Percentiles rank a stretch among this genome's conserved stretches.
phyloP scores from a whole-genome alignment of 305 asterid species.

The Ilex paraguariensis region DNA sequence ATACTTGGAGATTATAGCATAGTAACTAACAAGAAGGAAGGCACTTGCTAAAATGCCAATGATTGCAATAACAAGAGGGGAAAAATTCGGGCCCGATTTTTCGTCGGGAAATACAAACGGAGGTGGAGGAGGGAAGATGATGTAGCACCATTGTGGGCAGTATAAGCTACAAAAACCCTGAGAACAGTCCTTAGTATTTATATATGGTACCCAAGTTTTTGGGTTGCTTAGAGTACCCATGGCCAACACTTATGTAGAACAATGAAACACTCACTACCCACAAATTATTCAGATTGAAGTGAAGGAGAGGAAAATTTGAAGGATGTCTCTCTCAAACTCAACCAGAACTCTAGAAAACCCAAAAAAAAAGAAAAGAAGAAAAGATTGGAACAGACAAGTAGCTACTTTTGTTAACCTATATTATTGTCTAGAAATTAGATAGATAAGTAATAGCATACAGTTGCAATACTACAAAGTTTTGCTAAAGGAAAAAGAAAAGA shows the following conservation, averaged over 20 bases:
- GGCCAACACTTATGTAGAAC: background rate
- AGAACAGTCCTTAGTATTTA: constrained; percentile 48
- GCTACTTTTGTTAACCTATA: no score
- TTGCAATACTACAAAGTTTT: no score
- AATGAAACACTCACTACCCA: no score
- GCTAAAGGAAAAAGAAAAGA: no score
- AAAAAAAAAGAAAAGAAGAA: no score
- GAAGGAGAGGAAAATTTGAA: no score
- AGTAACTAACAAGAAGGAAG: constrained; percentile 36
- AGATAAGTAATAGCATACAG: no score
- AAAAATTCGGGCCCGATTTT: constrained; percentile 22
- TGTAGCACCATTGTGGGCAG: constrained; percentile 69
- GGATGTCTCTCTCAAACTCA: no score
- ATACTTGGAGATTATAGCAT: constrained; percentile 31
- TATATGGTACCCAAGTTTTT: constrained; percentile 46
- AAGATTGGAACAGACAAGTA: background rate
- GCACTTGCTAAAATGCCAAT: constrained; percentile 40
- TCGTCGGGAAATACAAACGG: constrained; percentile 26
- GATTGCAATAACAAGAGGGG: constrained; percentile 28
- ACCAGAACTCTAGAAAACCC: background rate
- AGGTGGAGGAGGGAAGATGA: constrained; percentile 57
- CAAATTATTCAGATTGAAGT: no score
- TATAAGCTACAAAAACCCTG: constrained; percentile 47
- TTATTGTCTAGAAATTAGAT: no score
- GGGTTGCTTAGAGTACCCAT: constrained; percentile 23